Evolutionary conservation across 1,284 basidiomycete species (phyloP).

Genomic region (Golubevia sp.): DNA sequence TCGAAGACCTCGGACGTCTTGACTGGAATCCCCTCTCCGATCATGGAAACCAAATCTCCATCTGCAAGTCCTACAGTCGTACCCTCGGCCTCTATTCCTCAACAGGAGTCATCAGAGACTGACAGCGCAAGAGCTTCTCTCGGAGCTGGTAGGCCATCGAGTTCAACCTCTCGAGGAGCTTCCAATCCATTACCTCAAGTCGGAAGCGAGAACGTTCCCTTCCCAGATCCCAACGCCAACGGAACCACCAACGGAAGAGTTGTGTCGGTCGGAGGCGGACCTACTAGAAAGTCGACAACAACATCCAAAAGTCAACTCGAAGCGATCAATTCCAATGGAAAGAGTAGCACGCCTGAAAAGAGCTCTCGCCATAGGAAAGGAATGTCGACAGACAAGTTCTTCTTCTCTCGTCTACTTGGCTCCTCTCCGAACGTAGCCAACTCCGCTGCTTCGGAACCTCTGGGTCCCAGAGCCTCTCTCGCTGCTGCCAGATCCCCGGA

Average conservation of each 20-base stretch:
- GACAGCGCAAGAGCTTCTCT: not conserved
- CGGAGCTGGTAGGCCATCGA: not conserved
- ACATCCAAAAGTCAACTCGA: not conserved
- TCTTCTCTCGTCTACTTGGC: slow-evolving; percentile 37
- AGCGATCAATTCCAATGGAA: not conserved
- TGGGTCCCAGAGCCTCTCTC: not conserved
- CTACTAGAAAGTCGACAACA: not conserved
- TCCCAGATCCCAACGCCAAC: slow-evolving; percentile 12
- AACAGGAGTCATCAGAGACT: not conserved
- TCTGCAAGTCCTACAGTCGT: not conserved
- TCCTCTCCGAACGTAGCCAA: not conserved
- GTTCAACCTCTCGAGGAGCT: slow-evolving; percentile 7
- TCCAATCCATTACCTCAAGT: slow-evolving; percentile 13
- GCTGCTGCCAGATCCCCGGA: not conserved
- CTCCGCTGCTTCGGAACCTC: not conserved
- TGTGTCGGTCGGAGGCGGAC: slow-evolving; percentile 7
- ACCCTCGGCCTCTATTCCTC: not conserved
- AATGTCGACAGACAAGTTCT: slow-evolving; percentile 52
- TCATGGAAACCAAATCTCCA: not conserved
- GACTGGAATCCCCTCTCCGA: not conserved
- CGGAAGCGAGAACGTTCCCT: slow-evolving; percentile 15
- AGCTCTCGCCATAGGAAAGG: slow-evolving; percentile 41
- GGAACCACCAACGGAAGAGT: slow-evolving; percentile 4
- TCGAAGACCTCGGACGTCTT: not conserved
- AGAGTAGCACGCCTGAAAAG: not conserved